phyloP scores from a whole-genome alignment of 345 rosid genomes.

The Gossypium australe region DNA sequence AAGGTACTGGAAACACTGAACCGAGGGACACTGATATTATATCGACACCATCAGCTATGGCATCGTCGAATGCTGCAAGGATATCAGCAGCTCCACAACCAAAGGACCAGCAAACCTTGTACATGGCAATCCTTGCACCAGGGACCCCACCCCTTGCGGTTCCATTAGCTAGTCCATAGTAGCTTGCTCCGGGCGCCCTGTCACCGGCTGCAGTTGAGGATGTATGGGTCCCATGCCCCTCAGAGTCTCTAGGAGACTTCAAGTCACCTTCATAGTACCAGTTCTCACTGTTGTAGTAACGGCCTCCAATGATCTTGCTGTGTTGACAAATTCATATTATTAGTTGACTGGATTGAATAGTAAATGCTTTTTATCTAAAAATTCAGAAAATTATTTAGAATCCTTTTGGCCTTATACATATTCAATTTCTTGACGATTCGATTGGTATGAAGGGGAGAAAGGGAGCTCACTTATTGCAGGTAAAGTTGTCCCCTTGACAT shows the following conservation, averaged over 20 bases:
- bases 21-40: conserved; percentile 19
- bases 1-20: background rate
- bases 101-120: conserved; percentile 32
- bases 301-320: conserved; percentile 23
- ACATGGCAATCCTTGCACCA: conserved; percentile 27
- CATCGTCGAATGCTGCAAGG: conserved; percentile 37
- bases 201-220: conserved; percentile 34
- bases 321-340: background rate
- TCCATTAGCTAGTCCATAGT: conserved; percentile 27
- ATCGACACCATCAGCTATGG: conserved; percentile 25
- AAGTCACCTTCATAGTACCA: background rate
- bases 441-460: background rate
- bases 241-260: conserved; percentile 18
- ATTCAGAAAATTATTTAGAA: background rate
- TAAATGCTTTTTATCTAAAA: background rate
- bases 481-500: conserved; percentile 32
- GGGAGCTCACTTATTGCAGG: conserved; percentile 37
- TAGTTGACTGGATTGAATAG: background rate
- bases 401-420: background rate
- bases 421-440: background rate
- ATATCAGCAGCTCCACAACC: conserved; percentile 30
- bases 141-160: conserved; percentile 38
- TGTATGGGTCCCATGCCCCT: conserved; percentile 32
- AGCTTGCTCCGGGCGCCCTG: conserved; percentile 17
- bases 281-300: conserved; percentile 11